Conservation (phyloP, 2,329 filamentous ascomycete genomes). For the Cladosporium velox region DNA sequence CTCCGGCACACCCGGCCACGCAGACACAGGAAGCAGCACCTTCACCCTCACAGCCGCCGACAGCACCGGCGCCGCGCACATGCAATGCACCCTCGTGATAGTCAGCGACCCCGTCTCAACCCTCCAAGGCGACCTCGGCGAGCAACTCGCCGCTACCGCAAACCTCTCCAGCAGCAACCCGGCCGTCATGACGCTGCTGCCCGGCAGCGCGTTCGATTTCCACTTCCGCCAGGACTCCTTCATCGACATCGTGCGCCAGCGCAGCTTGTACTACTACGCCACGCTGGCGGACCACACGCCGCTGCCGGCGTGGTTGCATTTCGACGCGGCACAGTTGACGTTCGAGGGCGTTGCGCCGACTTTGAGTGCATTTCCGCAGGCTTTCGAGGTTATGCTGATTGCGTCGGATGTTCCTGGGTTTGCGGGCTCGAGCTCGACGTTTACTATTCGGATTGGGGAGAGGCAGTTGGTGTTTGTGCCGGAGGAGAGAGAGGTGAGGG, state of each 20-base stretch:
- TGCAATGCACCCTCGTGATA: constrained; percentile 71
- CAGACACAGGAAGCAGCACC: constrained; percentile 58
- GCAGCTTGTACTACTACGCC: constrained; percentile 71
- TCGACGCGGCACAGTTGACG: constrained; percentile 62
- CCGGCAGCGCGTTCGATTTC: constrained; percentile 41
- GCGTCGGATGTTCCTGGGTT: constrained; percentile 82
- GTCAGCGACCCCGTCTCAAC: constrained; percentile 59
- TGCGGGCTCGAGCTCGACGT: constrained; percentile 63
- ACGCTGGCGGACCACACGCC: constrained; percentile 76
- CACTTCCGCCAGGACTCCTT: constrained; percentile 61
- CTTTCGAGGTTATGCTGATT: constrained; percentile 70
- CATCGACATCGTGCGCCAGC: constrained; percentile 43
- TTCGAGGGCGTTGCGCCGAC: constrained; percentile 74
- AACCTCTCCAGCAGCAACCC: constrained; percentile 56
- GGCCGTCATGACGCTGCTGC: constrained; percentile 52
- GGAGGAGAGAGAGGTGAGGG: constrained; percentile 34
- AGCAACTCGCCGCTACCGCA: constrained; percentile 61
- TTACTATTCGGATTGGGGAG: constrained; percentile 70
- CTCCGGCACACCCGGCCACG: constrained; percentile 66
- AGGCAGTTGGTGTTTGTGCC: constrained; percentile 68
- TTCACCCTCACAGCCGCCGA: constrained; percentile 73
- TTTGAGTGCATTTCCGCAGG: constrained; percentile 67
- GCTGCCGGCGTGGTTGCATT: constrained; percentile 81
- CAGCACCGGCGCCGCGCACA: constrained; percentile 60
- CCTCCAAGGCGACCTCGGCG: constrained; percentile 57